phyloP scores from a whole-genome alignment of 2,329 filamentous ascomycete species.

The Pseudophaeomoniella oleicola region DNA sequence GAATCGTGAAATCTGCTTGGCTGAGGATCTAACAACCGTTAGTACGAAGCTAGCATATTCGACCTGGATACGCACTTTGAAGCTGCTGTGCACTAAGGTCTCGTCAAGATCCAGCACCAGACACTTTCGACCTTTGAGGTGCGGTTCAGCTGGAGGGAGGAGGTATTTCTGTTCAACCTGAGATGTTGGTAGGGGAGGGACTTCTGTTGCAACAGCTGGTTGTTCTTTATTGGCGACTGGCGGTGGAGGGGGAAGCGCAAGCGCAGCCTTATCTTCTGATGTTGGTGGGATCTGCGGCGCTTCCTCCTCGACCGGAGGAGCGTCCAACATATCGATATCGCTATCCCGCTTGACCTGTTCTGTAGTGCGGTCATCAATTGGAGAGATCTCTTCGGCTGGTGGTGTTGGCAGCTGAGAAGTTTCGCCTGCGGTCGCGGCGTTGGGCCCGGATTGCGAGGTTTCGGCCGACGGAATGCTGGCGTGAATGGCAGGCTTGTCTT shows the following conservation, averaged over 20 bases:
- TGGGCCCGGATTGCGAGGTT: neutral
- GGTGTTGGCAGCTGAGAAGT: slow-evolving; percentile 1
- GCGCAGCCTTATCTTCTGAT: slow-evolving; percentile 26
- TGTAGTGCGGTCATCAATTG: neutral
- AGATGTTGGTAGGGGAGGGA: slow-evolving; percentile 25
- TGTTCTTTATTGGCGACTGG: slow-evolving; percentile 32
- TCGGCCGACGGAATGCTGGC: slow-evolving; percentile 3
- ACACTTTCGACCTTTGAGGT: slow-evolving; percentile 79
- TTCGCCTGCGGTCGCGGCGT: slow-evolving; percentile 1
- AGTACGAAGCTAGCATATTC: slow-evolving; percentile 5
- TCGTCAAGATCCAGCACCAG: slow-evolving; percentile 91
- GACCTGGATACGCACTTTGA: slow-evolving; percentile 54
- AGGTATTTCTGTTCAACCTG: slow-evolving; percentile 50
- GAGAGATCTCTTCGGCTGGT: neutral
- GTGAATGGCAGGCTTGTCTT: slow-evolving; percentile 4
- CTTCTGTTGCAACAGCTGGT: slow-evolving; percentile 21
- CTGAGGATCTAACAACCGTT: slow-evolving; percentile 60
- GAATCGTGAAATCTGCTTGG: slow-evolving; percentile 97
- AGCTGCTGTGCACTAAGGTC: slow-evolving; percentile 94
- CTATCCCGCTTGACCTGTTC: slow-evolving; percentile 23
- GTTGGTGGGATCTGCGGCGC: slow-evolving; percentile 34
- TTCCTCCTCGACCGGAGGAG: slow-evolving; percentile 33
- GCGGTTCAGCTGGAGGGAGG: slow-evolving; percentile 65
- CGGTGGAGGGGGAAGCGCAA: slow-evolving; percentile 42
- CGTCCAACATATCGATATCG: slow-evolving; percentile 52